Evolutionary conservation across 2,329 filamentous ascomycete species (phyloP), one percentile per base, ranked within the genome.

Genomic region (Sporothrix protearum): DNA sequence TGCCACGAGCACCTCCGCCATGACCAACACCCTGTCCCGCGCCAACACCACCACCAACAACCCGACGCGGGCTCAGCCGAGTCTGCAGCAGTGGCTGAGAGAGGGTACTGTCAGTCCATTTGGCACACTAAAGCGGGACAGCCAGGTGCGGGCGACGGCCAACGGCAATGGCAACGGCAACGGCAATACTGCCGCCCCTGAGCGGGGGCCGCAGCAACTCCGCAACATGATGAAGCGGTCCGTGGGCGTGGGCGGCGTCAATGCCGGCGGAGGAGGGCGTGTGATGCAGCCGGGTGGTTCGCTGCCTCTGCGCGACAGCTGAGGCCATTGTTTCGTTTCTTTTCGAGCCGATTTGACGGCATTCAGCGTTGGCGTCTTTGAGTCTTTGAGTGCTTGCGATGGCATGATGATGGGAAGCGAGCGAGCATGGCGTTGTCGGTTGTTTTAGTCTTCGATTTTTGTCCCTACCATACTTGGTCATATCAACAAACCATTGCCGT

Each of bases 81-180:
- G 75, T 19, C 73, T 81, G 64, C 77, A 80, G 67, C 75, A 74
- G 42, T 81, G 79, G 79, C 73, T 81, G 57, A 69, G 76, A 59
- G 76, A 77, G 2, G 78, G 78, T 61, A 78, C 76, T 10, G 79
- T 80, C 7, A 80, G 79, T 67, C 80, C 80, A 3, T 80, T 81
- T 73, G 78, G 76, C 36, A 77, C 78, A 49, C 73, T 80, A 53
- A 75, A 73, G 47, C 74, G 74, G 47, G 73, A 69, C 39, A 64
- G 49, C 47, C 57, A 51, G 30, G 55, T 30, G 30, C 53, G 39
- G 6, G 8, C 25, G 30, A 3, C 51, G 36, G 12, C 16, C n/a
- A 61, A 19, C 28, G 19, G 28, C 30, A 49, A 14, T 0, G 39
- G 5, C 16, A 16, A 7, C 10, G 39, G 12, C 4, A n/a, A 30